phyloP scores from a whole-genome alignment of 192 early-diverging fungal species.

The Mortierella hygrophila region DNA sequence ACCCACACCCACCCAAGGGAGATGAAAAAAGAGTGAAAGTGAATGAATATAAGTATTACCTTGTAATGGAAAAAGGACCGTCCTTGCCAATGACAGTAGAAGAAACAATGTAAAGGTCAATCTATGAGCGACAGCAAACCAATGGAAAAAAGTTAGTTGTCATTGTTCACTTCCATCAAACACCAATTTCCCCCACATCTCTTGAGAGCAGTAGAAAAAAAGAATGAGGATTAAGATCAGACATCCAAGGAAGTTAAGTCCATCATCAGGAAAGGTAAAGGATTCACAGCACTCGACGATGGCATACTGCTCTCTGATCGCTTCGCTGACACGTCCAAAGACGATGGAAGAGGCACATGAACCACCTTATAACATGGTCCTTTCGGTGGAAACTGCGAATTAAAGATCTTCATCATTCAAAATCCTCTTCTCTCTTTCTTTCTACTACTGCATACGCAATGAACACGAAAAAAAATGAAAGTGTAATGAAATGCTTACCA shows the following conservation, averaged over 20 bases:
- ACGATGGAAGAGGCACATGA: slow-evolving; percentile 32
- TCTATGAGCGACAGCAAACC: background rate
- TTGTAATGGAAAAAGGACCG: background rate
- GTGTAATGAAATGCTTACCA: slow-evolving; percentile 6
- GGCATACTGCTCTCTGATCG: slow-evolving; percentile 60
- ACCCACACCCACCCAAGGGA: background rate
- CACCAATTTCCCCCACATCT: background rate
- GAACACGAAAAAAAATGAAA: too few species aligned
- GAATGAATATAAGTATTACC: background rate
- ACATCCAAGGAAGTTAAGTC: slow-evolving; percentile 59
- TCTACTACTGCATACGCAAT: background rate
- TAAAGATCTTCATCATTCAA: slow-evolving; percentile 51
- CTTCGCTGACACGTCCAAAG: slow-evolving; percentile 38
- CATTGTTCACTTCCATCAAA: background rate
- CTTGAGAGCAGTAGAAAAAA: background rate
- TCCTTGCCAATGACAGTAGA: background rate
- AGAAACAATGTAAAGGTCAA: background rate
- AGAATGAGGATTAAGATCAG: slow-evolving; percentile 30
- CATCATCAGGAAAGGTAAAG: slow-evolving; percentile 47
- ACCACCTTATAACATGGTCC: slow-evolving; percentile 54
- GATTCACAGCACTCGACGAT: slow-evolving; percentile 51
- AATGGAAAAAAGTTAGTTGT: background rate
- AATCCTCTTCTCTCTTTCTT: background rate
- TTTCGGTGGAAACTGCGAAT: slow-evolving; percentile 60
- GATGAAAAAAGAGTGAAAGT: background rate